Conservation (phyloP, 768 basidiomycete genomes). For the Termitomyces sp. region DNA sequence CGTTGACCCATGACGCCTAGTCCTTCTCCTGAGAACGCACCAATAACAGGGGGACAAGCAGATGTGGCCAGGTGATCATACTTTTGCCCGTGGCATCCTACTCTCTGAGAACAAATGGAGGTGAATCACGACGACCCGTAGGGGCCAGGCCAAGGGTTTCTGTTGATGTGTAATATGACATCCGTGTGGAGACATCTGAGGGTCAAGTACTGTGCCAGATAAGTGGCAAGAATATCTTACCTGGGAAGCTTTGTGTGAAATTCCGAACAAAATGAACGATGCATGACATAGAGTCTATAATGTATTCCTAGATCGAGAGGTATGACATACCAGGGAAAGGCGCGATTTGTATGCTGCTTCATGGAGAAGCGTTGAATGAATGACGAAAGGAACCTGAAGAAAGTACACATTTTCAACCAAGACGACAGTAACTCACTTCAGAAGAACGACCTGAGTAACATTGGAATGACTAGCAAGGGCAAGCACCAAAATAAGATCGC, state of each 20-base stretch:
- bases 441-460: not conserved
- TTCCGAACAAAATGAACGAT: not conserved
- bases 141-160: not conserved
- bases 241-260: not conserved
- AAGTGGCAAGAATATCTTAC: not conserved
- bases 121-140: not conserved
- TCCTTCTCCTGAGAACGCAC: conserved; percentile 8
- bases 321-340: not conserved
- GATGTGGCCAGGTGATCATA: conserved; percentile 10
- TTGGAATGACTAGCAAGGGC: not conserved
- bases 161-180: not conserved
- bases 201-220: not conserved
- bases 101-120: not conserved
- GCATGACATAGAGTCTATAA: not conserved
- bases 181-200: not conserved
- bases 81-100: not conserved
- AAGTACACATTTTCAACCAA: not conserved
- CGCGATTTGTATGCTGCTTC: not conserved
- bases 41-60: not conserved
- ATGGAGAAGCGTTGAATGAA: not conserved
- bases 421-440: not conserved
- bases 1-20: conserved; percentile 8
- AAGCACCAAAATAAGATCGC: not conserved
- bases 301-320: not conserved
- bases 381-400: not conserved